Conservation (phyloP, 768 basidiomycete genomes). For the Mrakia frigida region DNA sequence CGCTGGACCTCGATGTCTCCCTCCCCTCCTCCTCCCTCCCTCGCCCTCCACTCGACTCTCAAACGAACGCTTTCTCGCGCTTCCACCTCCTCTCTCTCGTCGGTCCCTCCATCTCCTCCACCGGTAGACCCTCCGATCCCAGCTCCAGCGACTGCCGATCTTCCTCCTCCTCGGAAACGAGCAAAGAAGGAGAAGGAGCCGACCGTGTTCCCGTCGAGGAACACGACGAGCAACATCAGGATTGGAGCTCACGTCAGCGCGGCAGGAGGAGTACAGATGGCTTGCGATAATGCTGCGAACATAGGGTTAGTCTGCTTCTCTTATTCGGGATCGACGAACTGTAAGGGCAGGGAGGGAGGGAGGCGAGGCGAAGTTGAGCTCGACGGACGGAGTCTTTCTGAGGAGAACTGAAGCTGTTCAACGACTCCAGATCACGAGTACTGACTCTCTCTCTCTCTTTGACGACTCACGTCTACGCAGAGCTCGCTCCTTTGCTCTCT, state of each 20-base stretch:
- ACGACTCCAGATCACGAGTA: too few relatives aligned
- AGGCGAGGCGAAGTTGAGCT: too few relatives aligned
- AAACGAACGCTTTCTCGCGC: conserved; percentile 5
- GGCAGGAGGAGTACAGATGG: conserved; percentile 71
- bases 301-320: conserved; percentile 44
- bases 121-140: neutral
- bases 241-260: conserved; percentile 79
- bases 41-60: neutral
- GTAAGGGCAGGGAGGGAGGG: too few relatives aligned
- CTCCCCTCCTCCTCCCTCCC: neutral
- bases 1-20: too few relatives aligned
- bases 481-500: conserved; percentile 77
- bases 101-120: neutral
- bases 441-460: too few relatives aligned
- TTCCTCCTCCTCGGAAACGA: neutral
- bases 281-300: conserved; percentile 62
- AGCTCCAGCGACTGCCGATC: neutral
- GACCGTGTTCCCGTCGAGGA: conserved; percentile 10
- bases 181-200: neutral
- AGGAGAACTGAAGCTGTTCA: too few relatives aligned
- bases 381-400: too few relatives aligned
- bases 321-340: too few relatives aligned
- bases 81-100: neutral
- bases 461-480: conserved; percentile 36
- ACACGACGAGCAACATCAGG: conserved; percentile 20